A percentile compares a stretch with the other conserved stretches of the same genome.
Evolutionary conservation across 2,329 filamentous ascomycete genomes (phyloP).

Genomic region (Huntiella moniliformis): DNA sequence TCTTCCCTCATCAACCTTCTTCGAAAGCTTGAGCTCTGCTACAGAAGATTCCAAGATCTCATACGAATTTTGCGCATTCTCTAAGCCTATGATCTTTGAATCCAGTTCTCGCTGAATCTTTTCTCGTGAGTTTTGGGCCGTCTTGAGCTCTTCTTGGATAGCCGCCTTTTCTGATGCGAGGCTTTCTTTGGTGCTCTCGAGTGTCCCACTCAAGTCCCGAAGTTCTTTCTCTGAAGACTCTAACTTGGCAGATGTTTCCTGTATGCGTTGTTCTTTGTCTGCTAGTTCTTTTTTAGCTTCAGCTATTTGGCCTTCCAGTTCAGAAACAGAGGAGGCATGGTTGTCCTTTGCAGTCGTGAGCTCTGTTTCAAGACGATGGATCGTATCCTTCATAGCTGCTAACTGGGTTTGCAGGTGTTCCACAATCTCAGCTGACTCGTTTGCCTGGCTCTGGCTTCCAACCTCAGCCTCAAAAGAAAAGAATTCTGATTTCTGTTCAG

Average conservation of each 20-base stretch:
- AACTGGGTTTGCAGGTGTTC: not conserved
- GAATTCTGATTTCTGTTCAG: conserved; percentile 36
- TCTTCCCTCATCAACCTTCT: conserved; percentile 23
- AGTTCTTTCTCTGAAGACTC: not conserved
- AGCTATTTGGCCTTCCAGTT: not conserved
- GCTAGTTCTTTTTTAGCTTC: not conserved
- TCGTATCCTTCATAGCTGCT: not conserved
- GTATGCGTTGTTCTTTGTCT: not conserved
- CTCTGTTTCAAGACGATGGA: not conserved
- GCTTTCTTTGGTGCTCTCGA: not conserved
- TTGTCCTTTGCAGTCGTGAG: not conserved
- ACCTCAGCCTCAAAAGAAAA: conserved; percentile 87
- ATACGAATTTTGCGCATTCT: conserved; percentile 8
- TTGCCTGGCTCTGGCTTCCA: conserved; percentile 30
- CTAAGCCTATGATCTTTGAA: conserved; percentile 22
- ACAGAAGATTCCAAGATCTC: conserved; percentile 3
- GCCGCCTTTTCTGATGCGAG: not conserved
- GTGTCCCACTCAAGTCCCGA: not conserved
- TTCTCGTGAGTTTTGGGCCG: conserved; percentile 13
- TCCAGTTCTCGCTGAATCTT: conserved; percentile 25
- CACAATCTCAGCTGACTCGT: not conserved
- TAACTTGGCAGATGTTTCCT: not conserved
- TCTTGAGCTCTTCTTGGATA: not conserved
- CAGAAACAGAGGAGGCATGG: not conserved
- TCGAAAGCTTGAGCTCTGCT: conserved; percentile 19